Base-by-base conservation (phyloP, 805 yeast genomes). In the Kuraishia molischiana region DNA sequence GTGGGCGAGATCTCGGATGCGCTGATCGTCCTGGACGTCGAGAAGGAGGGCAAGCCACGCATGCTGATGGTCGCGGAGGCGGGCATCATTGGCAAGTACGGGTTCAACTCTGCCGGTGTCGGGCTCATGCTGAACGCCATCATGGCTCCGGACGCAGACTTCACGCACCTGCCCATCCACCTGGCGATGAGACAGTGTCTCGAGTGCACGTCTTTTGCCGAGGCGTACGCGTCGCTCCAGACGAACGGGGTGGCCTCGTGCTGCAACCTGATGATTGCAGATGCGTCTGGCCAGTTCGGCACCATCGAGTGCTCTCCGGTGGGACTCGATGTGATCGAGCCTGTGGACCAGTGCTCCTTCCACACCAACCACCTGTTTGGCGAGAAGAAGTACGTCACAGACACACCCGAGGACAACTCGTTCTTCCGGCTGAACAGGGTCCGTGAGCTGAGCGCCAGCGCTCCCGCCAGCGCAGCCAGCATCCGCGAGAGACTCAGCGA, bases 61-160 rank as follows among this genome's bases (percentile, higher is more conserved):
- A 46, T 56, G 29, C 45, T 47, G 28, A 48, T 56, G 24, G 45
- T 57, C 36, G 57, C 59, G 2, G 64, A 59, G 36, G 64, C 59
- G 8, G 64, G 64, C 2, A 50, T 59, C 24, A 49, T 59, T 10
- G 64, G 62, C 24, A 59, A 59, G 37, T 52, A 57, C 18, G 64
- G 64, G 5, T 44, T 57, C 37, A 59, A 59, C 42, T 46, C 47
- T 41, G 41, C 48, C 28, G 59, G 61, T 2, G 56, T 58, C 13
- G 62, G 61, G 4, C 51, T 53, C 3, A 46, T 52, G 32, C 37
- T 59, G 41, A 59, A 59, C 35, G 64, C 62, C 14, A 46, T 59
- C 29, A 39, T 28, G 14, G 3, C 66, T 4, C 6, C 17, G 17
- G 31, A 9, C 13, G 6, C 17, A 6, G 17, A 28, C 13, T 46